These are phyloP conservation scores for Tolypocladium pustulatum DNA, from an alignment of 2,329 filamentous ascomycete species.

Conservation along the genomic window DNA sequence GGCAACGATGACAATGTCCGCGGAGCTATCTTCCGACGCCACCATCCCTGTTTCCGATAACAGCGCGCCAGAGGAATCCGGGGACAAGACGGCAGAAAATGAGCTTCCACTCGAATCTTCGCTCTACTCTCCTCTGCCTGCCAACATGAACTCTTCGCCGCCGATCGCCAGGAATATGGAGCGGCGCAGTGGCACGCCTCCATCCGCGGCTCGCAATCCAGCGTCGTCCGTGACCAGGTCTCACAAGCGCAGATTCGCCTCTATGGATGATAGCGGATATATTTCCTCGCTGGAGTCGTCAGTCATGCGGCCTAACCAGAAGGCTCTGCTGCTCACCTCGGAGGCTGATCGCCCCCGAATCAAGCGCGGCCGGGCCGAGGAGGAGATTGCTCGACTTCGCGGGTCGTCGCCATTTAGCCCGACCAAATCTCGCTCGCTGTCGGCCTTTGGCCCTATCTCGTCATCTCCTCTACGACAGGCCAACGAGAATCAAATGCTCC, in stretches of 20 bases:
- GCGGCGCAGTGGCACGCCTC: constrained; percentile 62
- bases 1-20: constrained; percentile 27
- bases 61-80: constrained; percentile 39
- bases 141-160: constrained; percentile 80
- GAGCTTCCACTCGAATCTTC: constrained; percentile 34
- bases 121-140: constrained; percentile 59
- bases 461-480: constrained; percentile 57
- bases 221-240: constrained; percentile 55
- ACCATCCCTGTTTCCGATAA: constrained; percentile 65
- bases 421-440: constrained; percentile 52
- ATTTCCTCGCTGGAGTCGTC: constrained; percentile 95
- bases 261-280: constrained; percentile 89
- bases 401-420: constrained; percentile 92
- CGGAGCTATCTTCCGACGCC: constrained; percentile 65
- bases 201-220: constrained; percentile 51
- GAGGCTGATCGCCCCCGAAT: constrained; percentile 71
- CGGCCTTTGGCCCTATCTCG: constrained; percentile 42
- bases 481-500: constrained; percentile 51
- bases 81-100: constrained; percentile 30
- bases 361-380: constrained; percentile 85
- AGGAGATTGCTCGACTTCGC: constrained; percentile 87
- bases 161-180: constrained; percentile 55
- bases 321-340: constrained; percentile 57
- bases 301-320: constrained; percentile 59
- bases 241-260: constrained; percentile 66